Base-by-base conservation (phyloP, 192 early-diverging fungal genomes). In the Spizellomyces punctatus region DNA sequence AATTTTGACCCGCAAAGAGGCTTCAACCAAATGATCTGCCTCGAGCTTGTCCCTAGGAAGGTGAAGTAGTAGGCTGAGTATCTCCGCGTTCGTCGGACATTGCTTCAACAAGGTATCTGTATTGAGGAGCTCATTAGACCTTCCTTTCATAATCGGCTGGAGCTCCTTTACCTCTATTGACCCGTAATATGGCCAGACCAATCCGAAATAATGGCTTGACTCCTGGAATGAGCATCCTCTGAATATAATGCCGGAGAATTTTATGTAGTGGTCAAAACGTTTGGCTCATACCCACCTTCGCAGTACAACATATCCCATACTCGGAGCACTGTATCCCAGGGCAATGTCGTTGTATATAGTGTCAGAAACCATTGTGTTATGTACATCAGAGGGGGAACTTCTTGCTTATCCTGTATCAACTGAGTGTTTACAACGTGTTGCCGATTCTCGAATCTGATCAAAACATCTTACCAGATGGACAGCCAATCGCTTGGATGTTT, bases 351-450 rank as follows among this genome's bases (percentile, higher is more conserved):
- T 5, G 94, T 97, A 67, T 92, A 98, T 6, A 92, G 74, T 0
- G 96, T 96, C 79, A 98, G 79, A 64, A 97, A 96, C 96, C 96
- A 98, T 44, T 92, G 91, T 5, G 96, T 91, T 36, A 93, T 90
- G 55, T 94, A 98, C 91, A 93, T 95, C 46, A 97, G 75, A 6
- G 93, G 93, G 22, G 85, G 80, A 45, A 95, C 87, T 46, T 91
- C 92, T 65, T 95, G 89, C 46, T 81, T 70, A 10, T 80, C 83
- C 88, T 90, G 65, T 22, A 46, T 41, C 8, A 41, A 61, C 9
- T n/a, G 49, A 12, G 10, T 17, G 8, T 17, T 58, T 3, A 27
- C 43, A n/a, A 10, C 14, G 44, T n/a, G 17, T 71, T 54, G 52
- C 71, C 63, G 63, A 41, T 64, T 60, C 17, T 45, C 66, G 42